Percentiles rank a stretch among this genome's conserved stretches.
Evolutionary conservation across 1,139 yeast species (phyloP).

Genomic region (Kurtzmaniella quercitrusa): DNA sequence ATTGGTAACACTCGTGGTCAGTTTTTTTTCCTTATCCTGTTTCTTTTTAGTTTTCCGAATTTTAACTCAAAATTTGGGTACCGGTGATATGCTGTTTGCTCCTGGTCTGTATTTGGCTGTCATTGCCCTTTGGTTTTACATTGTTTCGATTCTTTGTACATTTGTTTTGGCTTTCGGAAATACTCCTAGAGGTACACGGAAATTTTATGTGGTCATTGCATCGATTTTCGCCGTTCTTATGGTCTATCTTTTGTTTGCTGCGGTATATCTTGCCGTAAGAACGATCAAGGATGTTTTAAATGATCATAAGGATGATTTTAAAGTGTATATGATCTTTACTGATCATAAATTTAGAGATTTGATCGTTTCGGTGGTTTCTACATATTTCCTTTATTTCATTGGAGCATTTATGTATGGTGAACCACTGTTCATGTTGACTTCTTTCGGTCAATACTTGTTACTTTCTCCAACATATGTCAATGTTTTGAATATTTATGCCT

Average conservation of each 20-base stretch:
- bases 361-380: constrained; percentile 79
- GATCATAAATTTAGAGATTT: constrained; percentile 75
- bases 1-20: constrained; percentile 57
- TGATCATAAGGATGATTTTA: constrained; percentile 41
- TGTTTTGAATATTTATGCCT: constrained; percentile 76
- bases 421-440: constrained; percentile 76
- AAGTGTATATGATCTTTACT: constrained; percentile 47
- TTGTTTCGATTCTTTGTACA: constrained; percentile 39
- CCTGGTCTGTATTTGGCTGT: constrained; percentile 41
- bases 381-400: constrained; percentile 74
- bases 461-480: constrained; percentile 75
- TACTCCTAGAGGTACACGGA: constrained; percentile 45
- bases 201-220: constrained; percentile 40
- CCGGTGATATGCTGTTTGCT: constrained; percentile 41
- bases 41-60: constrained; percentile 72
- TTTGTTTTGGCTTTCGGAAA: constrained; percentile 48
- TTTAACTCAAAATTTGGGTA: constrained; percentile 53
- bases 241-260: constrained; percentile 60
- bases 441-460: constrained; percentile 66
- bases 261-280: constrained; percentile 75
- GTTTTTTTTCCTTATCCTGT: constrained; percentile 78
- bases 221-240: constrained; percentile 41
- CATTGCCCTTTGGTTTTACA: constrained; percentile 41
- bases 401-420: constrained; percentile 74
- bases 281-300: constrained; percentile 46